Conservation (phyloP, 306 rosid species). For the Morella rubra region DNA sequence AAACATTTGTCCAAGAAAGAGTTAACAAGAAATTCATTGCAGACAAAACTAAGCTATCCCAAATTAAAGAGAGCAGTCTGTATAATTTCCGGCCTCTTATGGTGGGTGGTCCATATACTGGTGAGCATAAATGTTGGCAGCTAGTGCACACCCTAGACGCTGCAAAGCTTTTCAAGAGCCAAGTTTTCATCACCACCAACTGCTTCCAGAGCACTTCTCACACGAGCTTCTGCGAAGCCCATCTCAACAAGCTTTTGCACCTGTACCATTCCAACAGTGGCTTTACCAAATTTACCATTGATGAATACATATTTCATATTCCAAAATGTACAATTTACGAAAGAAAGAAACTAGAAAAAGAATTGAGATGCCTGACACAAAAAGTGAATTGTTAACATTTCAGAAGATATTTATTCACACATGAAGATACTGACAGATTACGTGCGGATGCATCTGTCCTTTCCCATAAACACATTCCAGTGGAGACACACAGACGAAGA, state of each 20-base stretch:
- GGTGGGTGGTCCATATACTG: constrained; percentile 1
- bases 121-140: background rate
- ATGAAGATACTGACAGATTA: constrained; percentile 1
- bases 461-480: background rate
- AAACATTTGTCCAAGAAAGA: background rate
- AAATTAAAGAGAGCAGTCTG: constrained; percentile 9
- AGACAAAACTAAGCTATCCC: background rate
- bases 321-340: background rate
- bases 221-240: constrained; percentile 92
- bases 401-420: background rate
- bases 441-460: no score
- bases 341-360: background rate
- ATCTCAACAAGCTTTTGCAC: constrained; percentile 85
- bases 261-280: constrained; percentile 39
- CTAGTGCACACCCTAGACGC: constrained; percentile 33
- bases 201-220: constrained; percentile 74
- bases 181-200: constrained; percentile 94
- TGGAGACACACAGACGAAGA: background rate
- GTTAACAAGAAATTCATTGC: background rate
- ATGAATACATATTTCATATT: constrained; percentile 8
- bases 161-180: constrained; percentile 89
- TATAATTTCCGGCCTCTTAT: constrained; percentile 20
- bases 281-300: background rate
- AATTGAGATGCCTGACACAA: no score
- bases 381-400: background rate